These are phyloP conservation scores for Jatropha podagrica DNA, from an alignment of 441 rosid genomes.

Conservation along the genomic window DNA sequence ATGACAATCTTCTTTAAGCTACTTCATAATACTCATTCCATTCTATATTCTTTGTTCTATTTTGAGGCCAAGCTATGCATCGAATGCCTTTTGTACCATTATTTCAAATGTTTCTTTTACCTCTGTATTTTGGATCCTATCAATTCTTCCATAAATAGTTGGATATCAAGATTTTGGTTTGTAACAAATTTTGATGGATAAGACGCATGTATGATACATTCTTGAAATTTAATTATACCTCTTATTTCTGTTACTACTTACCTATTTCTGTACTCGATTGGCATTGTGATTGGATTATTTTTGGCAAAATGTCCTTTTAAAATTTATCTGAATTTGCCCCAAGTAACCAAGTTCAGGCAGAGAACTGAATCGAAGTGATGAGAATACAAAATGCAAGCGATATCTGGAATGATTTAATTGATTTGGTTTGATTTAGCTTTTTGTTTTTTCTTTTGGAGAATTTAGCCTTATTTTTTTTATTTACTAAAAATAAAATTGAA, in stretches of 20 bases:
- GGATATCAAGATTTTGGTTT: conserved; percentile 11
- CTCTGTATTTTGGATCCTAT: not conserved
- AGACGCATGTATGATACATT: conserved; percentile 6
- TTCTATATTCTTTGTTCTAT: conserved; percentile 29
- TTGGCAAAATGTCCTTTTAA: too few species aligned
- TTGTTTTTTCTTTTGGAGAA: too few species aligned
- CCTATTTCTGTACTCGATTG: too few species aligned
- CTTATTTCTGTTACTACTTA: not conserved
- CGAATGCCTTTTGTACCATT: conserved; percentile 22
- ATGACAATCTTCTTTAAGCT: conserved; percentile 5
- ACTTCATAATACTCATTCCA: conserved; percentile 21
- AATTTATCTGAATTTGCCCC: too few species aligned
- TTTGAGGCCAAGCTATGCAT: conserved; percentile 16
- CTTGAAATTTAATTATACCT: not conserved
- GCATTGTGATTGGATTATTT: too few species aligned
- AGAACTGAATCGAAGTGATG: too few species aligned
- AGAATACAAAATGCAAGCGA: too few species aligned
- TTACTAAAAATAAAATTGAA: too few species aligned
- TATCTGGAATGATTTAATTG: too few species aligned
- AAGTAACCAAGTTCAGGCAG: too few species aligned
- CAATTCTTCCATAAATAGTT: not conserved
- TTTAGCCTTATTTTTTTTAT: too few species aligned
- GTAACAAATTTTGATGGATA: conserved; percentile 32
- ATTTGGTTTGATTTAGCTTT: too few species aligned
- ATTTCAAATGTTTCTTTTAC: conserved; percentile 9